phyloP scores from a whole-genome alignment of 73 alveolate genomes.

The Symbiodinium natans region DNA sequence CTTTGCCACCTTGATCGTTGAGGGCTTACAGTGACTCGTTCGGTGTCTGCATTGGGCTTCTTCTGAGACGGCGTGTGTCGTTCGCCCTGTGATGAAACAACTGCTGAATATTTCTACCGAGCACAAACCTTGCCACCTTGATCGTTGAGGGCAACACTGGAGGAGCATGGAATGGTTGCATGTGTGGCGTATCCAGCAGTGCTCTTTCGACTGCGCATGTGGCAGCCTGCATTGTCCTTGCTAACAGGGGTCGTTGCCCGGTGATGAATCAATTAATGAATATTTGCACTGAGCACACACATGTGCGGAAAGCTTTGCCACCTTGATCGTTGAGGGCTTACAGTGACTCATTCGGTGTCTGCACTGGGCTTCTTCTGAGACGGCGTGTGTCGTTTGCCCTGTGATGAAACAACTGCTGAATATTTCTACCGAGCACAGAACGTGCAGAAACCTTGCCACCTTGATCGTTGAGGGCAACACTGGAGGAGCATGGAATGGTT shows the following conservation, averaged over 20 bases:
- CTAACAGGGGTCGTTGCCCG: background rate
- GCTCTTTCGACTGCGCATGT: background rate
- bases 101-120: background rate
- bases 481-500: background rate
- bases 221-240: background rate
- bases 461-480: background rate
- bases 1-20: background rate
- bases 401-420: background rate
- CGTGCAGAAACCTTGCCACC: background rate
- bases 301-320: background rate
- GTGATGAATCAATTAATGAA: background rate
- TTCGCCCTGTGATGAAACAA: background rate
- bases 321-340: background rate
- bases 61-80: background rate
- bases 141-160: background rate
- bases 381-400: background rate
- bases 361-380: background rate
- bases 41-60: background rate
- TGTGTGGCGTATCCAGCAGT: background rate
- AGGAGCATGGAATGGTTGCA: background rate
- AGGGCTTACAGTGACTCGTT: background rate
- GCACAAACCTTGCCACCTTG: background rate
- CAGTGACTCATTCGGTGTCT: background rate
- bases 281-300: conserved; percentile 17
- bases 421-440: background rate